Conservation (phyloP, 2,329 filamentous ascomycete genomes). For the Nemania serpens region DNA sequence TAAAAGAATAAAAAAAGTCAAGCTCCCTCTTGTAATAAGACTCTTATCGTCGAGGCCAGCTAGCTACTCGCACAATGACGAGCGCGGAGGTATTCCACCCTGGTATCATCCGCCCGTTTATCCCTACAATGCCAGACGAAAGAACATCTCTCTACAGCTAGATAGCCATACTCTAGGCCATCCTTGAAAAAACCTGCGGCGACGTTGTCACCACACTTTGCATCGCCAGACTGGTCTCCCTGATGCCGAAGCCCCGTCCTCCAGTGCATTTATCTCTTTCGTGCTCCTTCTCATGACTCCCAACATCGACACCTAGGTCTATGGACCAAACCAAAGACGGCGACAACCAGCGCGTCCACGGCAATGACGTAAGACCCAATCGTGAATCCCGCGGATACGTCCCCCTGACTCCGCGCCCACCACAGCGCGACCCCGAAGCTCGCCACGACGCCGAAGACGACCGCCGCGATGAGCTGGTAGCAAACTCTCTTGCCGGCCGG, state of each 20-base stretch:
- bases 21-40: too few relatives aligned
- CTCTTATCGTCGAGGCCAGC: too few relatives aligned
- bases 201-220: not conserved
- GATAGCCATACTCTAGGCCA: too few relatives aligned
- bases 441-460: constrained; percentile 10
- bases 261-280: too few relatives aligned
- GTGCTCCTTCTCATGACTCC: not conserved
- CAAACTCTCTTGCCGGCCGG: constrained; percentile 8
- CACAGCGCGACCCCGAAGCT: constrained; percentile 20
- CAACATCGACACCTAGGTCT: constrained; percentile 18
- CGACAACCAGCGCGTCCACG: constrained; percentile 14
- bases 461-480: constrained; percentile 20
- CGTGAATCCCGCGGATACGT: constrained; percentile 20
- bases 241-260: not conserved
- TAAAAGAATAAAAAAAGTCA: too few relatives aligned
- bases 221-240: not conserved
- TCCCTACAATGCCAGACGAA: too few relatives aligned
- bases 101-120: too few relatives aligned
- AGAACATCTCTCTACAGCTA: too few relatives aligned
- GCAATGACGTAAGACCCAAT: constrained; percentile 20
- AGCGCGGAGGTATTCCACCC: too few relatives aligned
- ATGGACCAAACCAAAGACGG: constrained; percentile 12
- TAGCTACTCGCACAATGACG: too few relatives aligned
- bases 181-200: too few relatives aligned
- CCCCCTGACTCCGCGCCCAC: constrained; percentile 8